Percentiles rank a stretch among this genome's conserved stretches.
Evolutionary conservation across 768 basidiomycete genomes (phyloP).

Genomic region (Mrakia hoshinonis): DNA sequence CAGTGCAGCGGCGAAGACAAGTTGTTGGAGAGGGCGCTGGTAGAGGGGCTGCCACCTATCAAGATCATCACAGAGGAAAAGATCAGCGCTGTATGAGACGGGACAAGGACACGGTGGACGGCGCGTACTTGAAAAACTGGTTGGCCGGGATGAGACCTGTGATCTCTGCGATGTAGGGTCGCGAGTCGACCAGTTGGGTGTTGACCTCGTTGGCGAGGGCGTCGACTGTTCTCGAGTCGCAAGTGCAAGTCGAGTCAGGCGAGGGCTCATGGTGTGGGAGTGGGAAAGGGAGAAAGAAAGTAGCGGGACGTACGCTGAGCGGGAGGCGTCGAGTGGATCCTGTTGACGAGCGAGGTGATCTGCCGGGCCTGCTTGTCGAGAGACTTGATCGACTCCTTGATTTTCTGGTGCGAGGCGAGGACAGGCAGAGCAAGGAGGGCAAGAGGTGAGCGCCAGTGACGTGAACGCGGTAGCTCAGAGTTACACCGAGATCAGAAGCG

Average conservation of each 20-base stretch:
- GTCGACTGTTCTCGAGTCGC: constrained; percentile 16
- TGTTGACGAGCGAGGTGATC: constrained; percentile 24
- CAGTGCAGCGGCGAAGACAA: constrained; percentile 39
- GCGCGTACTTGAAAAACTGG: constrained; percentile 40
- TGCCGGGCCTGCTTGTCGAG: constrained; percentile 31
- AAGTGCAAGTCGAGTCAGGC: not conserved
- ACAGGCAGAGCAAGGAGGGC: not conserved
- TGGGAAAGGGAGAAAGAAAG: not conserved
- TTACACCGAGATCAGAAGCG: too few relatives aligned
- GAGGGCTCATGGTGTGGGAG: not conserved
- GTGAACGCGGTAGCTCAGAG: too few relatives aligned
- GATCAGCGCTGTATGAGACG: constrained; percentile 22
- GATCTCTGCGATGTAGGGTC: constrained; percentile 29
- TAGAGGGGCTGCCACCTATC: constrained; percentile 32
- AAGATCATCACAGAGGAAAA: not conserved
- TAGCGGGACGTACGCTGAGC: not conserved
- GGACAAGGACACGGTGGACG: not conserved
- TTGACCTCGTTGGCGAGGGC: constrained; percentile 31
- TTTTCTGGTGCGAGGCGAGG: constrained; percentile 19
- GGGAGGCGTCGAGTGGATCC: constrained; percentile 13
- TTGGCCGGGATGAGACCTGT: constrained; percentile 38
- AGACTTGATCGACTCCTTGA: constrained; percentile 29
- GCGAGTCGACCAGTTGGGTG: constrained; percentile 21
- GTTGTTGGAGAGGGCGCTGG: constrained; percentile 32
- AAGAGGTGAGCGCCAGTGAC: not conserved